Evolutionary conservation across 2,329 filamentous ascomycete species (phyloP).

Genomic region (Trichoderma pleuroti): DNA sequence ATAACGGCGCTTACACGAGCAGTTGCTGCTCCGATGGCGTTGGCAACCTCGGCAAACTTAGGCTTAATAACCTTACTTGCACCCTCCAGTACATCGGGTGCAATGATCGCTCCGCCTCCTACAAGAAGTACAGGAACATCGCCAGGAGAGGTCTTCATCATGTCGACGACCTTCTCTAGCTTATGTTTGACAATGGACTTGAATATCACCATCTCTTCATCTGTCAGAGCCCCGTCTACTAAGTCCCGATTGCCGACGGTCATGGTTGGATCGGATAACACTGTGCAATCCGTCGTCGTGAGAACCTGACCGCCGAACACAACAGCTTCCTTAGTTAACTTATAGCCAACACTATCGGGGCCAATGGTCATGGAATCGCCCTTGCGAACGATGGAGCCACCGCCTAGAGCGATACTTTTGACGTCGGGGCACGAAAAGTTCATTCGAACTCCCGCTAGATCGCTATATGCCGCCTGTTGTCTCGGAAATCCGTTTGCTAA

Average conservation of each 20-base stretch:
- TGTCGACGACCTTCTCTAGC: background rate
- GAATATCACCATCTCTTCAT: background rate
- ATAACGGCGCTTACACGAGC: background rate
- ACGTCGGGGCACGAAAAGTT: background rate
- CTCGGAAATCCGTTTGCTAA: background rate
- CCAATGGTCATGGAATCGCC: background rate
- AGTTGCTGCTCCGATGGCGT: background rate
- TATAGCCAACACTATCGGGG: background rate
- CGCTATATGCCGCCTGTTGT: background rate
- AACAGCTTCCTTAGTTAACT: background rate
- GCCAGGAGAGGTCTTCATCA: background rate
- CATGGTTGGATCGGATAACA: background rate
- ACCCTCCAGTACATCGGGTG: background rate
- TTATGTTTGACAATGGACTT: background rate
- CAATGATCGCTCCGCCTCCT: background rate
- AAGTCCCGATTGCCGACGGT: background rate
- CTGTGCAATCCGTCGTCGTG: background rate
- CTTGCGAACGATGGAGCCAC: background rate
- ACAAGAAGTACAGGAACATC: background rate
- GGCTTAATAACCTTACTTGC: background rate
- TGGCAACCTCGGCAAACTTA: background rate
- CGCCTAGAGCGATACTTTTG: background rate
- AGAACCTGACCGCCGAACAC: background rate
- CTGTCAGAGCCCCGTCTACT: background rate
- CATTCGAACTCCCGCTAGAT: background rate